Percentiles rank a stretch among this genome's conserved stretches.
These are phyloP conservation scores for Globisporangium spinosum DNA, from an alignment of 352 stramenopile species.

Conservation along the genomic window DNA sequence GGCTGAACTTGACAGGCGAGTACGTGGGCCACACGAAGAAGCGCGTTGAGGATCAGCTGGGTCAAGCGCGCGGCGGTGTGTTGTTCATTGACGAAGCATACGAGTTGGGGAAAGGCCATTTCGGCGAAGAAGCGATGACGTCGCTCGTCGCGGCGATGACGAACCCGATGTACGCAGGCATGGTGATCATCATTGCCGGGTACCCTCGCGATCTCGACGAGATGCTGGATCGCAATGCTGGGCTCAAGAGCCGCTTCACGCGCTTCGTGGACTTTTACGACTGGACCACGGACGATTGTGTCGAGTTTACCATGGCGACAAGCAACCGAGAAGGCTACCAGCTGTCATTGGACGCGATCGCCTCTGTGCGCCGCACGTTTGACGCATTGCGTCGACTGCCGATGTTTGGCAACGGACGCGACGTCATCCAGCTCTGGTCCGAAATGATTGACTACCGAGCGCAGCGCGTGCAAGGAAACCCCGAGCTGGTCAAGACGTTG, in stretches of 20 bases:
- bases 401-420: slow-evolving; percentile 71
- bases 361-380: slow-evolving; percentile 34
- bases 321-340: slow-evolving; percentile 38
- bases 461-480: slow-evolving; percentile 41
- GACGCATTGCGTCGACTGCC: slow-evolving; percentile 36
- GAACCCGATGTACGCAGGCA: slow-evolving; percentile 66
- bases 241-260: slow-evolving; percentile 89
- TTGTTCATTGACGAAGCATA: slow-evolving; percentile 94
- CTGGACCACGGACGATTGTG: slow-evolving; percentile 81
- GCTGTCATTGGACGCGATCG: slow-evolving; percentile 27
- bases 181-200: slow-evolving; percentile 90
- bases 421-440: slow-evolving; percentile 68
- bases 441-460: slow-evolving; percentile 59
- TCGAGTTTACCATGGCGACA: slow-evolving; percentile 54
- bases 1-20: slow-evolving; percentile 85
- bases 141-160: slow-evolving; percentile 90
- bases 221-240: slow-evolving; percentile 88
- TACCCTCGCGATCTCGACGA: slow-evolving; percentile 87
- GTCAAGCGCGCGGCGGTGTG: slow-evolving; percentile 87
- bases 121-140: slow-evolving; percentile 87
- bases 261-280: slow-evolving; percentile 87
- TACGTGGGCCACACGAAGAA: slow-evolving; percentile 89
- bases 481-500: slow-evolving; percentile 52
- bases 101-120: slow-evolving; percentile 79
- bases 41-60: slow-evolving; percentile 84